A percentile compares a stretch with the other conserved stretches of the same genome.
These are phyloP conservation scores for Claviceps maximensis DNA, from an alignment of 2,329 filamentous ascomycete genomes.

Conservation along the genomic window DNA sequence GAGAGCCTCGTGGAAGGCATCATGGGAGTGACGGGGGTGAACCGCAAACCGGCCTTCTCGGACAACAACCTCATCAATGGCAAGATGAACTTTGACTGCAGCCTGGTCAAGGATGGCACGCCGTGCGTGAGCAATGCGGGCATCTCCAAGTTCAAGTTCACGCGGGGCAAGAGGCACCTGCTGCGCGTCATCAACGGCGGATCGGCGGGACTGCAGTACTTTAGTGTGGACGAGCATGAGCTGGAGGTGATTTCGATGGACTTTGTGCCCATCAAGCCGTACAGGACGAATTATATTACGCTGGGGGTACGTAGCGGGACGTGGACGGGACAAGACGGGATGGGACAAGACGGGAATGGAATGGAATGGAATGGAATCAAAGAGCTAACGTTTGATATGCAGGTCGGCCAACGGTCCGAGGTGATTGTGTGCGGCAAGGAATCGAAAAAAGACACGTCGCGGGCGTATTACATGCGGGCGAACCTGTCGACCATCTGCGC, in stretches of 20 bases:
- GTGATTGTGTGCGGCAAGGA: constrained; percentile 29
- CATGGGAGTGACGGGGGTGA: not conserved
- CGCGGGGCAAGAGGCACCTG: not conserved
- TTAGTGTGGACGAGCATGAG: constrained; percentile 39
- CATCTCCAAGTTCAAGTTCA: constrained; percentile 23
- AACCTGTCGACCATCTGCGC: not conserved
- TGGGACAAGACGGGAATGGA: too few species aligned
- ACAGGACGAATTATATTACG: constrained; percentile 21
- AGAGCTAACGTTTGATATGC: not conserved
- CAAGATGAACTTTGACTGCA: constrained; percentile 8
- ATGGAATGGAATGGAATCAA: too few species aligned
- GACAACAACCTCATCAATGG: constrained; percentile 35
- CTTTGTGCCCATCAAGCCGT: constrained; percentile 44
- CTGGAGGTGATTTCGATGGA: constrained; percentile 46
- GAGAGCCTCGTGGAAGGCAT: constrained; percentile 17
- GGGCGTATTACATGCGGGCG: not conserved
- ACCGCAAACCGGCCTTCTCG: constrained; percentile 10
- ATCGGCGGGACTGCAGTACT: not conserved
- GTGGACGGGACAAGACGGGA: too few species aligned
- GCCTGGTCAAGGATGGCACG: not conserved
- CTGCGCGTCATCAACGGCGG: not conserved
- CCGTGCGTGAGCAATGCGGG: not conserved
- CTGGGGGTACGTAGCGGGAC: not conserved
- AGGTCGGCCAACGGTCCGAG: constrained; percentile 31
- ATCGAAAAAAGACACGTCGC: not conserved